phyloP scores from a whole-genome alignment of 2,329 filamentous ascomycete species.

The Aphanocladium album region DNA sequence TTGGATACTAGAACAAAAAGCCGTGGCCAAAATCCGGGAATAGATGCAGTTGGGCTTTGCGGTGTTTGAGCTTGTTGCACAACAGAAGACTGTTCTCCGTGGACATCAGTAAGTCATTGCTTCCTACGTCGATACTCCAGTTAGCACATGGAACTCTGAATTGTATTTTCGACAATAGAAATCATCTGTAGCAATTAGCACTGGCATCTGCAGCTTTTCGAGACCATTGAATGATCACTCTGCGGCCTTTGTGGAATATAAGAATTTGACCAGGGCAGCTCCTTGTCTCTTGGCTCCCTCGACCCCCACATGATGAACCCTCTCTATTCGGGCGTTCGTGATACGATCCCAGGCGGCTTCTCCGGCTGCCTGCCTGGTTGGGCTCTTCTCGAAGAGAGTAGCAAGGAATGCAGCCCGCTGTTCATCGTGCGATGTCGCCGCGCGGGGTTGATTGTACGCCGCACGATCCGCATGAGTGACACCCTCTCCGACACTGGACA shows the following conservation, averaged over 20 bases:
- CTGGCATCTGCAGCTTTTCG: conserved; percentile 26
- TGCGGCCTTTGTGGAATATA: conserved; percentile 27
- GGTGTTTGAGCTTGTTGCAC: conserved; percentile 30
- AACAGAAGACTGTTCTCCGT: conserved; percentile 34
- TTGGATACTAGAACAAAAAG: conserved; percentile 31
- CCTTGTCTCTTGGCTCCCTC: conserved; percentile 26
- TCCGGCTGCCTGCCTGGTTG: conserved; percentile 27
- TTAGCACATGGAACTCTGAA: conserved; percentile 3
- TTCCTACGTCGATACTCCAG: conserved; percentile 19
- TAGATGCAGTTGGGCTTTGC: conserved; percentile 27
- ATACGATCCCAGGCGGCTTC: conserved; percentile 31
- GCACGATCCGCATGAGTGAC: conserved; percentile 23
- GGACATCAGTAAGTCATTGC: conserved; percentile 30
- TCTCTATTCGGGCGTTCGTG: conserved; percentile 18
- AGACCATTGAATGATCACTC: conserved; percentile 31
- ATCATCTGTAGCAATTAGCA: conserved; percentile 29
- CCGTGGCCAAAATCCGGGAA: conserved; percentile 33
- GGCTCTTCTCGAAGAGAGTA: conserved; percentile 30
- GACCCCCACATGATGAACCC: conserved; percentile 21
- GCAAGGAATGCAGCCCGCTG: conserved; percentile 28
- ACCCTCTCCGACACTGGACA: conserved; percentile 33
- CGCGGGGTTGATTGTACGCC: conserved; percentile 29
- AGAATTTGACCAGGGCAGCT: conserved; percentile 31
- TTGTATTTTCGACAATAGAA: not conserved
- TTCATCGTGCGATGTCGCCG: conserved; percentile 28